Evolutionary conservation across 2,329 filamentous ascomycete species (phyloP).

Genomic region (Phyllosticta citrichinensis): DNA sequence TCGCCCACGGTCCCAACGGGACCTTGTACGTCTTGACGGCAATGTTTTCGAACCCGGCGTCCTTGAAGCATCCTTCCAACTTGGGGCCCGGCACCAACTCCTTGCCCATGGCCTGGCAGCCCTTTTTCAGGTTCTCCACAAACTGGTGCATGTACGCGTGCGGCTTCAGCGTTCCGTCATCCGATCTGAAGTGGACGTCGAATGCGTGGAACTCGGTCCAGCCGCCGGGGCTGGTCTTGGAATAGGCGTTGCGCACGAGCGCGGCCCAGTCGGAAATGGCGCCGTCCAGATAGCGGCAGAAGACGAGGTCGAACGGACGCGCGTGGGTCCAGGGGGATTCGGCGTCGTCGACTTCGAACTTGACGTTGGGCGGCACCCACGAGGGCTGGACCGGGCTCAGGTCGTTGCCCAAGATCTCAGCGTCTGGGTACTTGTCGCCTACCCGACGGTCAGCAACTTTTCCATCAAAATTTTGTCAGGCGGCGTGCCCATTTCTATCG

Average conservation of each 20-base stretch:
- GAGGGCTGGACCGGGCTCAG: conserved; percentile 41
- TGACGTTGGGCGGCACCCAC: conserved; percentile 44
- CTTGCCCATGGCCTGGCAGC: conserved; percentile 11
- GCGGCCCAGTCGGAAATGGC: conserved; percentile 45
- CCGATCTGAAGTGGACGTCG: conserved; percentile 29
- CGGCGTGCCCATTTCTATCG: conserved; percentile 14
- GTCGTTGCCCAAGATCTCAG: conserved; percentile 24
- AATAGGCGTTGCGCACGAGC: conserved; percentile 36
- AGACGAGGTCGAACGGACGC: conserved; percentile 47
- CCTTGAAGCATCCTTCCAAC: conserved; percentile 26
- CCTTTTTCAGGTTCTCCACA: not conserved
- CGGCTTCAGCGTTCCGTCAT: conserved; percentile 24
- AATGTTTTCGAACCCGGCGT: conserved; percentile 35
- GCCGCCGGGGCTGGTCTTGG: conserved; percentile 30
- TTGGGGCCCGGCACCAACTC: conserved; percentile 19
- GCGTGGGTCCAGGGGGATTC: conserved; percentile 48
- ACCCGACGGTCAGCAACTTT: too few relatives aligned
- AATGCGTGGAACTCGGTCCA: conserved; percentile 42
- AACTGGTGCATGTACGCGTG: conserved; percentile 4
- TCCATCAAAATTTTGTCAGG: too few relatives aligned
- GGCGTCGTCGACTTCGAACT: conserved; percentile 53
- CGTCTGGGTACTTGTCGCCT: not conserved
- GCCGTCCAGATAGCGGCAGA: conserved; percentile 41
- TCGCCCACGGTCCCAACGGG: conserved; percentile 20
- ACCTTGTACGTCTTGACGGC: conserved; percentile 22